phyloP scores from a whole-genome alignment of 495 filamentous ascomycete species.

The Podospora pseudocomata region DNA sequence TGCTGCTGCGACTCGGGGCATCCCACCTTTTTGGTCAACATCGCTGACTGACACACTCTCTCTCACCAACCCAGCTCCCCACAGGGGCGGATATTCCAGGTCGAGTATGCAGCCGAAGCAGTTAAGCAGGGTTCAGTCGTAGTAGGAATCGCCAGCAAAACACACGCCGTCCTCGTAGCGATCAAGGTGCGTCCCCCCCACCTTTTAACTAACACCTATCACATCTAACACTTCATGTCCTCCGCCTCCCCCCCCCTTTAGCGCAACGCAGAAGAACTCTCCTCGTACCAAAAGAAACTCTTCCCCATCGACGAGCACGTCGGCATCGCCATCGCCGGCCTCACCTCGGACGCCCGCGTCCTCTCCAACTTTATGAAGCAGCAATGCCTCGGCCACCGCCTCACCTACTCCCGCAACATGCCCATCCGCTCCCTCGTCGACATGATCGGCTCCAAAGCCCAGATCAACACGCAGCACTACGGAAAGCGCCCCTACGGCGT shows the following conservation, averaged over 20 bases:
- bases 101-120: conserved; percentile 97
- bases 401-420: conserved; percentile 92
- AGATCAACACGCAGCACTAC: conserved; percentile 97
- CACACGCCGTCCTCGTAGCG: conserved; percentile 91
- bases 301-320: conserved; percentile 95
- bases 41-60: conserved; percentile 15
- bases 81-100: conserved; percentile 98
- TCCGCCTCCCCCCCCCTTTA: conserved; percentile 34
- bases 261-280: conserved; percentile 98
- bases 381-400: conserved; percentile 89
- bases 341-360: conserved; percentile 96
- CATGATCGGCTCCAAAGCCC: conserved; percentile 91
- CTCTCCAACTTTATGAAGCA: conserved; percentile 99
- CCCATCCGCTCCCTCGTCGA: conserved; percentile 80
- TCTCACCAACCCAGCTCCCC: conserved; percentile 65
- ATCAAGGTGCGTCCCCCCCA: conserved; percentile 67
- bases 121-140: conserved; percentile 99
- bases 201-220: neutral
- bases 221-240: conserved; percentile 2
- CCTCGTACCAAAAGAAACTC: conserved; percentile 99
- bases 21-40: neutral
- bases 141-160: conserved; percentile 94
- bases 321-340: conserved; percentile 91
- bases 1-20: conserved; percentile 6
- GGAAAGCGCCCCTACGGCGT: conserved; percentile 96